Conservation (phyloP, 83 land plant species). For the Larix sibirica region DNA sequence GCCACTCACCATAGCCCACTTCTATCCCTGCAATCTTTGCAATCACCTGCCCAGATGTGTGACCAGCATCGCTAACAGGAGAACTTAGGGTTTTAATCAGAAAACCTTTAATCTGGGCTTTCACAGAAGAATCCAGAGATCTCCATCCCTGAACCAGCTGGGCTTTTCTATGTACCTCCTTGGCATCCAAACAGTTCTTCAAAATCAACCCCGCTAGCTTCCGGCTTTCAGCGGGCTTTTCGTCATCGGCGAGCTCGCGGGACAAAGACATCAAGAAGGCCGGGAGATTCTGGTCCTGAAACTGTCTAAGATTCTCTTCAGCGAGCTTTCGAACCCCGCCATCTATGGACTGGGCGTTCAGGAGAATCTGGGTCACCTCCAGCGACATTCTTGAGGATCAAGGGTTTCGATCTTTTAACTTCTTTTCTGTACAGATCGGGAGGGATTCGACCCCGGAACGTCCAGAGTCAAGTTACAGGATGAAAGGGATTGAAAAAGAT, state of each 20-base stretch:
- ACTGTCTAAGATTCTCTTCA: slow-evolving; percentile 69
- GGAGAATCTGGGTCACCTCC: slow-evolving; percentile 78
- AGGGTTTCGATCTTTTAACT: not conserved
- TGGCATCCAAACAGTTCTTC: slow-evolving; percentile 86
- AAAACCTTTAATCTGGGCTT: slow-evolving; percentile 57
- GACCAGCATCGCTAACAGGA: slow-evolving; percentile 58
- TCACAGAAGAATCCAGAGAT: slow-evolving; percentile 47
- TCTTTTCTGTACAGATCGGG: not conserved
- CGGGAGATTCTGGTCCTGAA: slow-evolving; percentile 80
- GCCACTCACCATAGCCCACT: slow-evolving; percentile 78
- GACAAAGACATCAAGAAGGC: slow-evolving; percentile 63
- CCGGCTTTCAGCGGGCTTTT: slow-evolving; percentile 80
- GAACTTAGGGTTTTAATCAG: slow-evolving; percentile 73
- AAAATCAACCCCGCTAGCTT: slow-evolving; percentile 77
- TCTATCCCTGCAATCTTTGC: slow-evolving; percentile 88
- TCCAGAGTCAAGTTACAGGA: not conserved
- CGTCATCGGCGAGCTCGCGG: slow-evolving; percentile 60
- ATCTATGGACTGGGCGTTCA: slow-evolving; percentile 87
- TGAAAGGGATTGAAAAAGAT: not conserved
- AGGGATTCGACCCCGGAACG: not conserved
- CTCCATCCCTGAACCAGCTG: slow-evolving; percentile 77
- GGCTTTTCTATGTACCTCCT: slow-evolving; percentile 67
- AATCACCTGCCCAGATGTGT: slow-evolving; percentile 81
- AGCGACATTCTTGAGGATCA: slow-evolving; percentile 34
- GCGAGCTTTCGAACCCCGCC: slow-evolving; percentile 65